Evolutionary conservation across 192 early-diverging fungal genomes (phyloP).

Genomic region (Chytriomyces sp.): DNA sequence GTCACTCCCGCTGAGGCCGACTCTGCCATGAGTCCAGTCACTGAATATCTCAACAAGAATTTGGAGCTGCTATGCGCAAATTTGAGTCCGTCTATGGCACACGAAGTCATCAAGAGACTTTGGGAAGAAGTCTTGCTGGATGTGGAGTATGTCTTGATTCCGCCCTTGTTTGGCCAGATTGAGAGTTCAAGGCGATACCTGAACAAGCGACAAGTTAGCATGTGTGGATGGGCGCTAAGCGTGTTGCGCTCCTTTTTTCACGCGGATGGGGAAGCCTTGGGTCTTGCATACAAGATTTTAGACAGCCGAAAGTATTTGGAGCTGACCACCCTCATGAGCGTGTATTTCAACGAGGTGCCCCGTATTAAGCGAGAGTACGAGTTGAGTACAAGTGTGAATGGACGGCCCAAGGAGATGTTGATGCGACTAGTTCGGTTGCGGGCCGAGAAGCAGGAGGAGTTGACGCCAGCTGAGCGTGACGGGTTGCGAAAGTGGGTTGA

Average conservation of each 20-base stretch:
- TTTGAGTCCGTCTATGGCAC: constrained; percentile 53
- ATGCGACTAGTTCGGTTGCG: constrained; percentile 50
- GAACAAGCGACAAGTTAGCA: constrained; percentile 52
- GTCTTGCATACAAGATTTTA: constrained; percentile 44
- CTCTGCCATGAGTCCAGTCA: constrained; percentile 47
- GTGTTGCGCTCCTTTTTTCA: constrained; percentile 57
- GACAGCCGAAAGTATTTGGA: constrained; percentile 49
- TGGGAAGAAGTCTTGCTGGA: constrained; percentile 57
- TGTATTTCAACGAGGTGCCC: constrained; percentile 43
- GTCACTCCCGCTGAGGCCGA: constrained; percentile 49
- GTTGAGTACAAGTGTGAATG: constrained; percentile 30
- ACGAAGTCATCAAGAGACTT: constrained; percentile 58
- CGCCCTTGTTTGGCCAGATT: constrained; percentile 57
- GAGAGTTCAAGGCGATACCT: constrained; percentile 47
- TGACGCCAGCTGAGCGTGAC: constrained; percentile 35
- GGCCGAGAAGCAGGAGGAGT: constrained; percentile 47
- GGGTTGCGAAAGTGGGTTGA: constrained; percentile 51
- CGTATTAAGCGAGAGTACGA: constrained; percentile 57
- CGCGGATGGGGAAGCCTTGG: constrained; percentile 54
- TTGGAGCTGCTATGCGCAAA: constrained; percentile 45
- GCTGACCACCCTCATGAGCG: constrained; percentile 32
- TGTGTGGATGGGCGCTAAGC: constrained; percentile 40
- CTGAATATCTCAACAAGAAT: constrained; percentile 63
- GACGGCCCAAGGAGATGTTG: constrained; percentile 45
- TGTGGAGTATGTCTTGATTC: constrained; percentile 47